Percentiles rank a stretch among this genome's conserved stretches.
phyloP scores from a whole-genome alignment of 805 yeast genomes.

The Starmerella etchellsii region DNA sequence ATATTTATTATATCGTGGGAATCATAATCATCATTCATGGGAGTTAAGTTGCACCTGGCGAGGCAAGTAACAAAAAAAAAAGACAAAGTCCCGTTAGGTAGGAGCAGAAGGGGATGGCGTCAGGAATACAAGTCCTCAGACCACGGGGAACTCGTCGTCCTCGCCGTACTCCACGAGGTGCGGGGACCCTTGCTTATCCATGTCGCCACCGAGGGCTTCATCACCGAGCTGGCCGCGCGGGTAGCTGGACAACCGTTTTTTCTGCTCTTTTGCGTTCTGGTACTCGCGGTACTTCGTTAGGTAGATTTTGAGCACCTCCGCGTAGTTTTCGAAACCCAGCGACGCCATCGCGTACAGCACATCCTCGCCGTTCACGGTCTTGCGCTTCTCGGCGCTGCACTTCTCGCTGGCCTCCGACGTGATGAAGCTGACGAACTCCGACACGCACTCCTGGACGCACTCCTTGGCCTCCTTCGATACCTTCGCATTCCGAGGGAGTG shows the following conservation, averaged over 20 bases:
- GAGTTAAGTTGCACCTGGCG: too few species aligned
- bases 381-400: conserved; percentile 51
- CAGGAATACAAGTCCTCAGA: too few species aligned
- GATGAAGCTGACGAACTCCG: conserved; percentile 54
- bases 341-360: conserved; percentile 50
- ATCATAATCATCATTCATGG: too few species aligned
- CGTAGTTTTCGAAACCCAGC: conserved; percentile 56
- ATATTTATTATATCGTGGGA: too few species aligned
- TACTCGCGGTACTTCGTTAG: conserved; percentile 51
- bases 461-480: conserved; percentile 71
- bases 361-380: conserved; percentile 61
- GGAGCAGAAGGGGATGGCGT: too few species aligned
- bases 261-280: conserved; percentile 19
- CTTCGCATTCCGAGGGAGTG: conserved; percentile 61
- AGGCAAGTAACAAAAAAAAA: too few species aligned
- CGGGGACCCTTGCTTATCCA: conserved; percentile 6
- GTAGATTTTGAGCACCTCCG: conserved; percentile 55
- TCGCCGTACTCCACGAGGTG: conserved; percentile 10
- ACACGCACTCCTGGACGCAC: conserved; percentile 60
- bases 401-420: conserved; percentile 54
- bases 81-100: too few species aligned
- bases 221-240: too few species aligned
- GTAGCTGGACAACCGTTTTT: conserved; percentile 10
- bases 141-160: conserved; percentile 15
- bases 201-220: too few species aligned